These are phyloP conservation scores for Phoma sp. DNA, from an alignment of 2,329 filamentous ascomycete species.

Conservation along the genomic window DNA sequence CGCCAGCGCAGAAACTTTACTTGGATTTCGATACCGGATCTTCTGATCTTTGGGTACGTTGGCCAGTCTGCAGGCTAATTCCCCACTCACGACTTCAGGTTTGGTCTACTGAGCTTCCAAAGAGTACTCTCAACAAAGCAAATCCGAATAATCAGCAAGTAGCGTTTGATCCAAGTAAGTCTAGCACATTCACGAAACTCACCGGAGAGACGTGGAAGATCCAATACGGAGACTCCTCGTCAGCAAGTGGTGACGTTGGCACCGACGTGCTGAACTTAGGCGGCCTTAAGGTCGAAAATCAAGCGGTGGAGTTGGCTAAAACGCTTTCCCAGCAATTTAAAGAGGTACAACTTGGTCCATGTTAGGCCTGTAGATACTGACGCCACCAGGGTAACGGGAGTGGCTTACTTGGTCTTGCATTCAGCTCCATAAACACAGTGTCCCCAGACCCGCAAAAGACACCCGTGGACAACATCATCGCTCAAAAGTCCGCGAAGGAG, in stretches of 20 bases:
- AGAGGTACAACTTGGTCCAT: constrained; percentile 24
- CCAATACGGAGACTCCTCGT: constrained; percentile 72
- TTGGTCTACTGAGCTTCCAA: constrained; percentile 66
- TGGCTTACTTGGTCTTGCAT: constrained; percentile 73
- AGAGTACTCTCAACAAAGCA: constrained; percentile 53
- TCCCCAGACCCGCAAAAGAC: constrained; percentile 63
- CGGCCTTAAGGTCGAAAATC: constrained; percentile 66
- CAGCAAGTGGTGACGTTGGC: constrained; percentile 69
- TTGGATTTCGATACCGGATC: constrained; percentile 76
- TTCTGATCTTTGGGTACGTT: constrained; percentile 69
- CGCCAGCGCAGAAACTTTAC: constrained; percentile 65
- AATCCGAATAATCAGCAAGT: constrained; percentile 46
- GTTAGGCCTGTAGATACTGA: neutral
- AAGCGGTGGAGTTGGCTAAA: constrained; percentile 71
- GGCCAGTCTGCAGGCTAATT: neutral
- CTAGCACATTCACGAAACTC: constrained; percentile 63
- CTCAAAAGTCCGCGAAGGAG: constrained; percentile 54
- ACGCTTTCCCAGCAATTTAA: constrained; percentile 66
- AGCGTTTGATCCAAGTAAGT: constrained; percentile 69
- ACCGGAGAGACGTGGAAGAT: constrained; percentile 68
- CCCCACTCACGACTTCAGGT: constrained; percentile 59
- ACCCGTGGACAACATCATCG: constrained; percentile 73
- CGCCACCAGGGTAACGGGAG: constrained; percentile 59
- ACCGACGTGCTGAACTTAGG: constrained; percentile 69
- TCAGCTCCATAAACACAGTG: constrained; percentile 69